Evolutionary conservation across 2,329 filamentous ascomycete species (phyloP), one percentile per base, ranked within the genome.

Genomic region (Colletotrichum sp.): DNA sequence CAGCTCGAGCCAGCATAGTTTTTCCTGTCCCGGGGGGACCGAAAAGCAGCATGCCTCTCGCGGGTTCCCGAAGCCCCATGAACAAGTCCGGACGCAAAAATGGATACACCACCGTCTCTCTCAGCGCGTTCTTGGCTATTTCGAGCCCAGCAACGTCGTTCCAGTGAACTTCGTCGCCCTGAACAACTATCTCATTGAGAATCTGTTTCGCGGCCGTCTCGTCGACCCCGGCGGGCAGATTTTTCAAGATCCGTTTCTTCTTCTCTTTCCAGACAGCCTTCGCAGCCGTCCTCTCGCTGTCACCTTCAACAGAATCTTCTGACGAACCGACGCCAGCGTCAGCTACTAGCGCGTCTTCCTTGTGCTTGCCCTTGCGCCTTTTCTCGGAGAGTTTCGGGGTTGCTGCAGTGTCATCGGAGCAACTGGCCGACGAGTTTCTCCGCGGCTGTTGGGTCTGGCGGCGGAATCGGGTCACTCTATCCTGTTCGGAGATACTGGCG

Each of bases 21-120:
- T 99, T 99, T 69, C 97, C 97, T 0, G 97, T 99, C n/a, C 97
- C 97, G 0, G 97, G 97, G 2, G 97, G 97, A 0, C 97, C 97
- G 82, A 99, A 99, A 2, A 99, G 89, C 2, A 99, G 89, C 95
- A 99, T 99, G 8, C 97, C 97, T 74, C 96, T 90, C 16, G 97
- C 96, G 25, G 97, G 97, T 82, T 99, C 97, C 52, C 97, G 94
- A 13, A 99, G 89, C 0, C 97, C 97, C 91, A 96, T 97, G 86
- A 99, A 99, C 3, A 99, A 87, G 84, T 99, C 97, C 2, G 97
- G 97, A 2, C 97, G 94, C 13, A 99, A 87, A 83, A 99, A 99
- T 1, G 97, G 97, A 81, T 99, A 99, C 3, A 99, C 96, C 2
- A 99, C 97, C 1, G 96, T 96, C 85, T 99, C 97, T 81, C 98